phyloP scores from a whole-genome alignment of 768 basidiomycete species.

The Leucosporidium creatinivorum region DNA sequence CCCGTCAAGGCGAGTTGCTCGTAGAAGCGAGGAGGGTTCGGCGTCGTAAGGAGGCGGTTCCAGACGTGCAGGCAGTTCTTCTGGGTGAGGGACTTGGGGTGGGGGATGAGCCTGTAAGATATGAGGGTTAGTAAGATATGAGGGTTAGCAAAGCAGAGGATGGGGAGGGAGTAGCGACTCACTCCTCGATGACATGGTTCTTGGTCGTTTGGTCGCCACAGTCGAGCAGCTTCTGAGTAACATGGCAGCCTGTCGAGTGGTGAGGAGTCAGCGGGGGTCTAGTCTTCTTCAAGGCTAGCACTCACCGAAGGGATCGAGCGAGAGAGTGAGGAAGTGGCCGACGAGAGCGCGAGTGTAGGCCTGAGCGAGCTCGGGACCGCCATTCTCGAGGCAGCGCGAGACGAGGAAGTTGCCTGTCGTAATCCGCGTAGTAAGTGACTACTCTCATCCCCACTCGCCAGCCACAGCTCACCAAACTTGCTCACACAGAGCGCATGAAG shows the following conservation, averaged over 20 bases:
- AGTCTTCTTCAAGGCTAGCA: too few relatives aligned
- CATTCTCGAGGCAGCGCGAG: slow-evolving; percentile 28
- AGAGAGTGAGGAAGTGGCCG: slow-evolving; percentile 10
- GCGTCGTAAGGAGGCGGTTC: slow-evolving; percentile 21
- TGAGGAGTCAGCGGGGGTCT: too few relatives aligned
- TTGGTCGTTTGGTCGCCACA: slow-evolving; percentile 17
- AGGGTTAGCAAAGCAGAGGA: too few relatives aligned
- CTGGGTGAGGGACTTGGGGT: slow-evolving; percentile 11
- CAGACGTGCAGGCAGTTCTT: slow-evolving; percentile 21
- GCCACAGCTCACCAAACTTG: slow-evolving; percentile 25
- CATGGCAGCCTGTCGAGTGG: slow-evolving; percentile 14
- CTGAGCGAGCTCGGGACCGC: slow-evolving; percentile 3
- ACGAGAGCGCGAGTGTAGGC: neutral
- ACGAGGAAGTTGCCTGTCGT: slow-evolving; percentile 31
- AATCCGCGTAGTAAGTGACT: neutral
- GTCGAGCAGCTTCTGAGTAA: slow-evolving; percentile 29
- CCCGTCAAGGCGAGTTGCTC: slow-evolving; percentile 16
- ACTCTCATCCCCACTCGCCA: too few relatives aligned
- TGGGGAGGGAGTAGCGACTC: too few relatives aligned
- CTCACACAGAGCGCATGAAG: slow-evolving; percentile 13
- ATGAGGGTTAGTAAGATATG: too few relatives aligned
- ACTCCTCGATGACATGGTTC: slow-evolving; percentile 21
- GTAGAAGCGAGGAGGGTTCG: slow-evolving; percentile 22
- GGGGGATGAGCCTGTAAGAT: slow-evolving; percentile 8
- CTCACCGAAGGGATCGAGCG: slow-evolving; percentile 22